A percentile compares a stretch with the other conserved stretches of the same genome.
phyloP scores from a whole-genome alignment of 2,329 filamentous ascomycete species.

The Pseudogymnoascus destructans region DNA sequence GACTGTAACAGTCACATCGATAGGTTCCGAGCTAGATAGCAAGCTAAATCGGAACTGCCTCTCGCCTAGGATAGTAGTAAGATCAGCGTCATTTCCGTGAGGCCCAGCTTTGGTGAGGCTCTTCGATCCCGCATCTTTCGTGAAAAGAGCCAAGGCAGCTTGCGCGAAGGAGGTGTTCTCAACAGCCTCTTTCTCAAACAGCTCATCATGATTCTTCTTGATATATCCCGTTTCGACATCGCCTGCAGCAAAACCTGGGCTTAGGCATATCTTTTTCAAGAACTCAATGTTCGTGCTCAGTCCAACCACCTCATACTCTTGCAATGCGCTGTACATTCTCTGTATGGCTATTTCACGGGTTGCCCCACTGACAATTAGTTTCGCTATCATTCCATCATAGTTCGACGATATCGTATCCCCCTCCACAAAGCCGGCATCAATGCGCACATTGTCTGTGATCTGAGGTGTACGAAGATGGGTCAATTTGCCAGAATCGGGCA shows the following conservation, averaged over 20 bases:
- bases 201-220: slow-evolving; percentile 66
- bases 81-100: slow-evolving; percentile 37
- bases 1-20: slow-evolving; percentile 19
- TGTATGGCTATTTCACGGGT: slow-evolving; percentile 70
- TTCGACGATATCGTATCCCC: slow-evolving; percentile 88
- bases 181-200: slow-evolving; percentile 54
- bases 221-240: slow-evolving; percentile 96
- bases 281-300: slow-evolving; percentile 96
- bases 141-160: slow-evolving; percentile 65
- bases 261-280: slow-evolving; percentile 73
- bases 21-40: background rate
- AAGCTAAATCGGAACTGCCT: slow-evolving; percentile 21
- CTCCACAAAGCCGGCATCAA: slow-evolving; percentile 84
- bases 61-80: slow-evolving; percentile 30
- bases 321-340: slow-evolving; percentile 66
- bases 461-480: slow-evolving; percentile 67
- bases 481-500: slow-evolving; percentile 83
- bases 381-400: slow-evolving; percentile 98
- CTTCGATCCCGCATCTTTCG: slow-evolving; percentile 29
- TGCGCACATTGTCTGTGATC: slow-evolving; percentile 59
- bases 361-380: slow-evolving; percentile 79
- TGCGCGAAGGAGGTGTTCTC: slow-evolving; percentile 70
- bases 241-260: slow-evolving; percentile 68
- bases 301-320: slow-evolving; percentile 84
- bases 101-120: slow-evolving; percentile 25